Conservation (phyloP, 345 rosid genomes). For the Eucalyptus lansdowneana region DNA sequence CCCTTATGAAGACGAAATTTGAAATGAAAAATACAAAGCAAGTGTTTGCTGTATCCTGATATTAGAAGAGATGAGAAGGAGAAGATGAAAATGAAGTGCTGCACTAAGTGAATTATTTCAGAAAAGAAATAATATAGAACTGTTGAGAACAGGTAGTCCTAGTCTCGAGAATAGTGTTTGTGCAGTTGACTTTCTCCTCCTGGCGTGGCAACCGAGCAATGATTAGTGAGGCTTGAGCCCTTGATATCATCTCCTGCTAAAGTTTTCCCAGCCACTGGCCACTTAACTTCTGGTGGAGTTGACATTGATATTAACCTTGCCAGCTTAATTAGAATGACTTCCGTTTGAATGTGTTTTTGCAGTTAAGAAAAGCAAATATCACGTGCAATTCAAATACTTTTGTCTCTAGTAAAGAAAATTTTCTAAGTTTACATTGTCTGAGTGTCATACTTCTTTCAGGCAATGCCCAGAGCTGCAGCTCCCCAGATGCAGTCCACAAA, state of each 20-base stretch:
- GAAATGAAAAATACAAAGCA: neutral
- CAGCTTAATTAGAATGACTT: neutral
- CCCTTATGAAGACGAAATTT: fast-evolving
- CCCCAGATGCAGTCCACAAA: constrained; percentile 79
- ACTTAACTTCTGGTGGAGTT: neutral
- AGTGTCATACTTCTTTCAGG: constrained; percentile 21
- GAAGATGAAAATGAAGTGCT: neutral
- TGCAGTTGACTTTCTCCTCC: neutral
- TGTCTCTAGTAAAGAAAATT: neutral
- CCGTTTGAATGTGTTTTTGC: neutral
- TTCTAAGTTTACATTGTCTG: neutral
- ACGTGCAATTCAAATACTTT: neutral
- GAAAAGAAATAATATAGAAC: neutral
- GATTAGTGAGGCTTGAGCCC: neutral
- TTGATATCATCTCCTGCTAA: neutral
- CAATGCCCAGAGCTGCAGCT: constrained; percentile 60
- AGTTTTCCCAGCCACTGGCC: neutral
- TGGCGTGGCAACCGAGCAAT: neutral
- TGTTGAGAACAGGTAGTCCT: neutral
- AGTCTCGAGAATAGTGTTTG: neutral
- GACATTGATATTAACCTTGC: neutral
- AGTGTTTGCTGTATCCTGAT: neutral
- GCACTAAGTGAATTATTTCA: neutral
- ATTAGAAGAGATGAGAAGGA: neutral
- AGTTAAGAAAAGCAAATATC: neutral